Evolutionary conservation across 805 yeast species (phyloP), one percentile per base, ranked within the genome.

Genomic region (Scheffersomyces ergatensis): DNA sequence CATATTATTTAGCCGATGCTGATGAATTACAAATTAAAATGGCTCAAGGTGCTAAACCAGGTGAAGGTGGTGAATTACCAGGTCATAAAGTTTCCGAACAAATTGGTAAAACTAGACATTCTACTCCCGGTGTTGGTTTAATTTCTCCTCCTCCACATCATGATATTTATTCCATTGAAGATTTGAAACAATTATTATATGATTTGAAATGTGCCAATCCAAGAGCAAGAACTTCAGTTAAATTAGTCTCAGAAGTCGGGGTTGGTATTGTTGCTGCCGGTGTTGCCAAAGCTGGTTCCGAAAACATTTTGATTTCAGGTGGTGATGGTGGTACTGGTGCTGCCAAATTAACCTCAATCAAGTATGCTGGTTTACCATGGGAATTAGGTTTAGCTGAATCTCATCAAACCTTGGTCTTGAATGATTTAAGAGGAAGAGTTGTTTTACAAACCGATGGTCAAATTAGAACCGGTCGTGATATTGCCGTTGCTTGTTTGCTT

Each of bases 291-390:
- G 99, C 99, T 15, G 95, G 93, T 61, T 97, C 98, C 12, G 98
- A 93, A 62, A 96, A 92, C 61, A 85, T 92, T 57, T 77, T 92
- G 60, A 87, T 92, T 49, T 87, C 97, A 45, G 98, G 98, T 57
- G 97, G 95, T 60, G 98, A 92, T 67, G 99, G 99, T 79, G 99
- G 99, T 74, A 92, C 99, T 43, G 99, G 99, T 82, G 99, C 99
- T 44, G 92, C 97, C 45, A 81, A 95, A 65, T 88, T 95, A 89
- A 90, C 97, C 16, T 93, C 96, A 62, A 89, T 92, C 62, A 90
- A 90, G 64, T 83, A 90, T 62, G 97, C 99, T 43, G 98, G 99
- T 67, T 77, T 92, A 51, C 98, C 99, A 36, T 92, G 99, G 99
- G 99, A 92, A 67, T 78, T 92, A 54, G 99, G 99, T 60, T 77